Conservation (phyloP, 495 filamentous ascomycete species). For the Bacidia gigantensis region DNA sequence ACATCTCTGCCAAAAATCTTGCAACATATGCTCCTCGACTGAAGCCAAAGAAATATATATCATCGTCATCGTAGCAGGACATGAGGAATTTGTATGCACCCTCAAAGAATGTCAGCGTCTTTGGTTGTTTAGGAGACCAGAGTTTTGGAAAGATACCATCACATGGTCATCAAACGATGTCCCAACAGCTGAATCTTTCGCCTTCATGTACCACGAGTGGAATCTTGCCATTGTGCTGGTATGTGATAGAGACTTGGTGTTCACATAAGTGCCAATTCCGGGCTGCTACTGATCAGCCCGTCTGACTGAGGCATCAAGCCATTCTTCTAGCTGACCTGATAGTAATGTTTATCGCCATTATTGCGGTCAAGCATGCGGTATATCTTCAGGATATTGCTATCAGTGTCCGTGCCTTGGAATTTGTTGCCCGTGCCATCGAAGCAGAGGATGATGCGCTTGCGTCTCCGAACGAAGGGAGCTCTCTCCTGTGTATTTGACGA, state of each 20-base stretch:
- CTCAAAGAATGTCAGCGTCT: constrained; percentile 19
- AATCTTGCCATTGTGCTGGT: constrained; percentile 48
- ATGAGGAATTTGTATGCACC: constrained; percentile 82
- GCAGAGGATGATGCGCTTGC: constrained; percentile 57
- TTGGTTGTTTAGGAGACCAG: constrained; percentile 52
- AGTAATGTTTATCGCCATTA: constrained; percentile 44
- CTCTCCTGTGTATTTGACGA: background rate
- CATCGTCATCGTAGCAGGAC: constrained; percentile 71
- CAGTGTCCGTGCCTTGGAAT: constrained; percentile 63
- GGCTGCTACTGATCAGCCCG: constrained; percentile 38
- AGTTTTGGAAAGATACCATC: constrained; percentile 10
- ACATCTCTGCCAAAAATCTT: constrained; percentile 75
- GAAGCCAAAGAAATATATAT: constrained; percentile 76
- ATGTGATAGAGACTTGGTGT: constrained; percentile 21
- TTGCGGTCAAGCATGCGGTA: constrained; percentile 50
- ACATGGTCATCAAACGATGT: constrained; percentile 67
- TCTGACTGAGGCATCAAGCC: constrained; percentile 12
- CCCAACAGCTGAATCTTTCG: constrained; percentile 74
- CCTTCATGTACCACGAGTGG: constrained; percentile 65
- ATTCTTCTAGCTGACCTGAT: constrained; percentile 29
- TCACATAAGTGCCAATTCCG: constrained; percentile 74
- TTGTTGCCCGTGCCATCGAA: constrained; percentile 89
- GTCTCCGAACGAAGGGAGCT: constrained; percentile 8
- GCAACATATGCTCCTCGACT: constrained; percentile 79
- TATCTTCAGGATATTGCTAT: constrained; percentile 86